Evolutionary conservation across 306 rosid species (phyloP).

Genomic region (Myrica gale): DNA sequence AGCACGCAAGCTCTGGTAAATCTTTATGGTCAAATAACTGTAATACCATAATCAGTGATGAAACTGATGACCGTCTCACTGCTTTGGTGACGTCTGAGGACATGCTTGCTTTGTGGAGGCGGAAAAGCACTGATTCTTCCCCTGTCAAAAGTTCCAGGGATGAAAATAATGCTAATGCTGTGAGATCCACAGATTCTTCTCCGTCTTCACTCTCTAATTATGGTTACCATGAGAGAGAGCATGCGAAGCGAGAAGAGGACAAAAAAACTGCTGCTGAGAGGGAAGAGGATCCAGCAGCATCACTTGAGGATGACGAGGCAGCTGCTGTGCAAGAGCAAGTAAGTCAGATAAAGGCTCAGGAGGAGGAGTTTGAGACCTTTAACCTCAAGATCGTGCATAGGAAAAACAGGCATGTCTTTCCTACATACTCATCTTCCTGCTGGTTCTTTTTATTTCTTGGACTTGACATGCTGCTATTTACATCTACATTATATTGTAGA

Average conservation of each 20-base stretch:
- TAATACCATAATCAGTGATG: slow-evolving; percentile 44
- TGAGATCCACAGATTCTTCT: slow-evolving; percentile 66
- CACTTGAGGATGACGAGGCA: slow-evolving; percentile 92
- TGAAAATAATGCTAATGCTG: slow-evolving; percentile 54
- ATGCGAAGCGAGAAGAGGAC: slow-evolving; percentile 63
- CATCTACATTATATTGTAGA: slow-evolving; percentile 6
- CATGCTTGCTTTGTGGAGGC: slow-evolving; percentile 67
- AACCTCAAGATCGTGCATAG: slow-evolving; percentile 95
- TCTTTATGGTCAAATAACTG: slow-evolving; percentile 58
- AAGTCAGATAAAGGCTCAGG: slow-evolving; percentile 92
- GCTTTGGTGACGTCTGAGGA: slow-evolving; percentile 53
- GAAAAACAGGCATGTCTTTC: slow-evolving; percentile 81
- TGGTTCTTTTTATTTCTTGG: background rate
- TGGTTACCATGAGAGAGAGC: slow-evolving; percentile 75
- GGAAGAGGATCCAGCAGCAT: slow-evolving; percentile 76
- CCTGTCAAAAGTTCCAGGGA: slow-evolving; percentile 68
- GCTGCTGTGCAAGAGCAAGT: slow-evolving; percentile 99
- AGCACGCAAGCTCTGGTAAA: slow-evolving; percentile 61
- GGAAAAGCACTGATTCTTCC: slow-evolving; percentile 77
- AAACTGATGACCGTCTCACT: slow-evolving; percentile 54
- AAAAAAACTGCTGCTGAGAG: slow-evolving; percentile 54
- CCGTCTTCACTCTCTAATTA: slow-evolving; percentile 77
- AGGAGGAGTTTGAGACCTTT: slow-evolving; percentile 96
- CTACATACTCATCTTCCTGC: background rate
- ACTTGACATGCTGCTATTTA: slow-evolving; percentile 14